Conservation (phyloP, 768 basidiomycete genomes). For the Trametes cubensis region DNA sequence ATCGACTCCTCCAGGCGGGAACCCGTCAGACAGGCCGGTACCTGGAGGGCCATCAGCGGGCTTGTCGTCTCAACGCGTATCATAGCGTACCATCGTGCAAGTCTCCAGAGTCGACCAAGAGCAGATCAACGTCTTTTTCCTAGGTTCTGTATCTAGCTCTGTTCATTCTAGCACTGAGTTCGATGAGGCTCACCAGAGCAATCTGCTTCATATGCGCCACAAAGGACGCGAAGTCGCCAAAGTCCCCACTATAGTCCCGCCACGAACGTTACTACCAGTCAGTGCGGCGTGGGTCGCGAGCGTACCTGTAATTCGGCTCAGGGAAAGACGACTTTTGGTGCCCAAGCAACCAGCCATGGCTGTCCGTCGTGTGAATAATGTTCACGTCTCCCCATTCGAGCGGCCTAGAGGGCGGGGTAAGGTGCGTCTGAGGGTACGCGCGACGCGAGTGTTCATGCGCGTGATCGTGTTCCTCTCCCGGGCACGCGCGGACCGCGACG, state of each 20-base stretch:
- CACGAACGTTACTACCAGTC: not conserved
- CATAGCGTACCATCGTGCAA: constrained; percentile 61
- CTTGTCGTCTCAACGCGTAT: not conserved
- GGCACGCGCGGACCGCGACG: constrained; percentile 28
- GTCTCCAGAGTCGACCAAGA: constrained; percentile 84
- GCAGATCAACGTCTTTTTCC: constrained; percentile 76
- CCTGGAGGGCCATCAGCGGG: constrained; percentile 39
- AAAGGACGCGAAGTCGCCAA: constrained; percentile 89
- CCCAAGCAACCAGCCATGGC: constrained; percentile 80
- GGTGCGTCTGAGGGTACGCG: constrained; percentile 43
- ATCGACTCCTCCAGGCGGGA: constrained; percentile 67
- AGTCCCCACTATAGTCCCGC: constrained; percentile 48
- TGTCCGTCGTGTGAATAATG: constrained; percentile 85
- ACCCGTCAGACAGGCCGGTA: constrained; percentile 79
- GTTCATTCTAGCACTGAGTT: not conserved
- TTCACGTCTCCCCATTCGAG: constrained; percentile 91
- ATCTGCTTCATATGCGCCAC: constrained; percentile 78
- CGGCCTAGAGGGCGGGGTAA: constrained; percentile 62
- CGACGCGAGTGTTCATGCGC: constrained; percentile 33
- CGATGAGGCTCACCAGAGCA: constrained; percentile 49
- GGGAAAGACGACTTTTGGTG: constrained; percentile 76
- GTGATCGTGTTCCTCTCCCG: constrained; percentile 37
- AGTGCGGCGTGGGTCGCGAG: not conserved
- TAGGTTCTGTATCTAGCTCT: constrained; percentile 25
- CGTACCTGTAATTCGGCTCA: constrained; percentile 73